These are phyloP conservation scores for Pyrus bretschneideri DNA, from an alignment of 306 rosid genomes.

Conservation along the genomic window DNA sequence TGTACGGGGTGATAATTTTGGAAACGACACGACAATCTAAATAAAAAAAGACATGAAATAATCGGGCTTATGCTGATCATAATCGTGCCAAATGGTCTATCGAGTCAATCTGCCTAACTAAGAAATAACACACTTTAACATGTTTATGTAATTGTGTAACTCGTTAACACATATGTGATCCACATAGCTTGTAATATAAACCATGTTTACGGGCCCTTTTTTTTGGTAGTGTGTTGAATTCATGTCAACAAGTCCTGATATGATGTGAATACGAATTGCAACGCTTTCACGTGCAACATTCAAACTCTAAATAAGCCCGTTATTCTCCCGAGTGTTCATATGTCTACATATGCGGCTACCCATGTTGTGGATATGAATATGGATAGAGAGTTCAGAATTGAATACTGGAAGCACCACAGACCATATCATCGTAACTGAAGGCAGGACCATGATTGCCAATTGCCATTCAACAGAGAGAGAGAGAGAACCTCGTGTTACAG, in stretches of 20 bases:
- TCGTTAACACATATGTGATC: not conserved
- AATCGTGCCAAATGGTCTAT: not conserved
- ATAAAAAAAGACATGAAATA: no score
- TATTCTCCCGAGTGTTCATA: no score
- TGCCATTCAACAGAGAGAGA: slow-evolving; percentile 9
- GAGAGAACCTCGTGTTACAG: slow-evolving; percentile 2
- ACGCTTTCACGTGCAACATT: no score
- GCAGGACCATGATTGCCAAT: slow-evolving; percentile 19
- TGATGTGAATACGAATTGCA: no score
- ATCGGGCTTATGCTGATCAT: not conserved
- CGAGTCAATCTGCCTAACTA: not conserved
- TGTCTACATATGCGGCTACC: slow-evolving; percentile 12
- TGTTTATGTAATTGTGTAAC: no score
- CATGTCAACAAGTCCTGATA: no score
- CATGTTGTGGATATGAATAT: slow-evolving; percentile 14
- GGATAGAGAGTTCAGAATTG: slow-evolving; percentile 15
- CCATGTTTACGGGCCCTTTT: no score
- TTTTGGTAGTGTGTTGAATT: no score
- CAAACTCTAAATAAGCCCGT: no score
- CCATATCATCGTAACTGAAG: slow-evolving; percentile 29
- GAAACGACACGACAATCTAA: not conserved
- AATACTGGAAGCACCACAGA: slow-evolving; percentile 5
- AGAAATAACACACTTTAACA: no score
- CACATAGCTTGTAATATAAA: not conserved
- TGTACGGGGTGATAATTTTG: not conserved